phyloP scores from a whole-genome alignment of 768 basidiomycete species.

The Boletus eberwhitei region DNA sequence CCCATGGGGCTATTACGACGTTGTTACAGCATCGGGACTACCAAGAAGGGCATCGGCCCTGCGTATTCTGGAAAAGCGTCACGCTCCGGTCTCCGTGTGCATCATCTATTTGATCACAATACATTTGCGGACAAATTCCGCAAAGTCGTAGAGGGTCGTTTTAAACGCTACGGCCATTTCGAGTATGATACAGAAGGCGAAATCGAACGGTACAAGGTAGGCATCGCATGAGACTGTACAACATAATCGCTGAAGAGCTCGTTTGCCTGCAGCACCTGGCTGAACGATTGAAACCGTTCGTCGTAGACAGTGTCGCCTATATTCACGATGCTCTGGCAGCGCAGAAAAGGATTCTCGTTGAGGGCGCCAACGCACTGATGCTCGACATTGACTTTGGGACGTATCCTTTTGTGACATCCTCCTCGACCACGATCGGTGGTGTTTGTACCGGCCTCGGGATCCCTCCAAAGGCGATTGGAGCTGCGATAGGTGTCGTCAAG shows the following conservation, averaged over 20 bases:
- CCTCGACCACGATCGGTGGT: conserved; percentile 89
- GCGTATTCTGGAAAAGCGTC: conserved; percentile 98
- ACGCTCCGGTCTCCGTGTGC: conserved; percentile 90
- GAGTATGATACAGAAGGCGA: conserved; percentile 99
- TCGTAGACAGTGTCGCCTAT: conserved; percentile 84
- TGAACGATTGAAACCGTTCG: conserved; percentile 78
- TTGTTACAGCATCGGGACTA: conserved; percentile 82
- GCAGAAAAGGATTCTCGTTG: conserved; percentile 83
- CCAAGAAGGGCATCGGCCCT: conserved; percentile 97
- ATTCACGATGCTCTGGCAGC: conserved; percentile 74
- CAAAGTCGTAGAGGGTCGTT: conserved; percentile 91
- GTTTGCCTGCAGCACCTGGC: conserved; percentile 61
- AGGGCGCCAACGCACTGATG: conserved; percentile 98
- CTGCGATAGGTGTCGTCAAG: conserved; percentile 90
- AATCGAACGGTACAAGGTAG: conserved; percentile 86
- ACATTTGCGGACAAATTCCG: conserved; percentile 91
- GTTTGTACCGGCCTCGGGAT: conserved; percentile 98
- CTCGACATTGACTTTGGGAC: conserved; percentile 98
- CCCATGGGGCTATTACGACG: not conserved
- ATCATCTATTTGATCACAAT: conserved; percentile 88
- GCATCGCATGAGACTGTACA: conserved; percentile 4
- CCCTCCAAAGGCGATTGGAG: conserved; percentile 85
- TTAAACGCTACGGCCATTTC: conserved; percentile 97
- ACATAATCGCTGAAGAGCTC: not conserved
- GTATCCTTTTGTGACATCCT: conserved; percentile 96